Evolutionary conservation across 495 filamentous ascomycete species (phyloP).

Genomic region (Xanthoparmelia taractica): DNA sequence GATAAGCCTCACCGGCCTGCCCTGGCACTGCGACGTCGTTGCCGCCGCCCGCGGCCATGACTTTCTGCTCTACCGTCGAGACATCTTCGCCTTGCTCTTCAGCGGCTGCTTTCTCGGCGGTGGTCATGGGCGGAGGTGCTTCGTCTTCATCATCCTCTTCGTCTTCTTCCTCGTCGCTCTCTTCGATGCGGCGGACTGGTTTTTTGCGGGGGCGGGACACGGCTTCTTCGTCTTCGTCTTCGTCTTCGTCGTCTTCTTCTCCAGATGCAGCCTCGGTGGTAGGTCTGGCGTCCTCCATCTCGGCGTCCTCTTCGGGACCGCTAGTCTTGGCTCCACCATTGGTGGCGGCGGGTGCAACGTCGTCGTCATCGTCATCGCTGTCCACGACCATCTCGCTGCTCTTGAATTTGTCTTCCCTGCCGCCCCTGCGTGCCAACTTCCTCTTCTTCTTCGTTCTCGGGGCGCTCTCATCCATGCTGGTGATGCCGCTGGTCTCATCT

Average conservation of each 20-base stretch:
- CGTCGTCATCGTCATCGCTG: slow-evolving; percentile 56
- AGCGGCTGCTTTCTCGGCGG: slow-evolving; percentile 11
- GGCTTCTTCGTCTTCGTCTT: slow-evolving; percentile 10
- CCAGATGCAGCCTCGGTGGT: not conserved
- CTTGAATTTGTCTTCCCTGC: slow-evolving; percentile 58
- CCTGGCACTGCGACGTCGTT: slow-evolving; percentile 15
- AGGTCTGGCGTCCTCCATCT: slow-evolving; percentile 13
- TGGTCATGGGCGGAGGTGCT: slow-evolving; percentile 5
- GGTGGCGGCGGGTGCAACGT: slow-evolving; percentile 27
- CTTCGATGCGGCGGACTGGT: slow-evolving; percentile 14
- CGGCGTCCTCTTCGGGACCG: slow-evolving; percentile 17
- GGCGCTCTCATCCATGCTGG: slow-evolving; percentile 26
- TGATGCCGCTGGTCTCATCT: slow-evolving; percentile 13
- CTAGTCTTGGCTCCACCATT: slow-evolving; percentile 33
- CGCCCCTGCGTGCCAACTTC: slow-evolving; percentile 47
- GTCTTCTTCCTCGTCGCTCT: slow-evolving; percentile 14
- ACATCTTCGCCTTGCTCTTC: slow-evolving; percentile 15
- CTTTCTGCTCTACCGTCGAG: slow-evolving; percentile 20
- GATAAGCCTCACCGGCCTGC: slow-evolving; percentile 19
- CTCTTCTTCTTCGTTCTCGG: slow-evolving; percentile 47
- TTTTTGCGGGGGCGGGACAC: slow-evolving; percentile 13
- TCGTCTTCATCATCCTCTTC: slow-evolving; percentile 14
- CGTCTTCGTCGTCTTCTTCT: slow-evolving; percentile 16
- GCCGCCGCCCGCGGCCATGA: slow-evolving; percentile 23
- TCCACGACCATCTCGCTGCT: slow-evolving; percentile 72